Evolutionary conservation across 306 rosid genomes (phyloP).

Genomic region (Gastrolobium bilobum): DNA sequence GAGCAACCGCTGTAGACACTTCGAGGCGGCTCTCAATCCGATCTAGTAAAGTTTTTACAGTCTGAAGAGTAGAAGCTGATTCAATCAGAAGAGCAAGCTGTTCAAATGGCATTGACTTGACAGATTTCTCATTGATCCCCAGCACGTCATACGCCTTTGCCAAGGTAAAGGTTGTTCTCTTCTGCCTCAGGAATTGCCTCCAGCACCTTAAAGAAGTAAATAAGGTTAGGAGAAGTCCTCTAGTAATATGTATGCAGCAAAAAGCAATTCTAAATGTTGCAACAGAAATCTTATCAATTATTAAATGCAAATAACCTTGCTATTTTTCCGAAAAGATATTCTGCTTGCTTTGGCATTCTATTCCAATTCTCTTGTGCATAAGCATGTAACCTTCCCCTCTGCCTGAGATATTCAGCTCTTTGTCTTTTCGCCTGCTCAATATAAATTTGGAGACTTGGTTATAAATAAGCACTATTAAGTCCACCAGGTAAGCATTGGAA

Average conservation of each 20-base stretch:
- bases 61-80: conserved; percentile 78
- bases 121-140: conserved; percentile 73
- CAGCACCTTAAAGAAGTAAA: conserved; percentile 74
- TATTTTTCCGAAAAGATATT: conserved; percentile 74
- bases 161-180: conserved; percentile 79
- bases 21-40: conserved; percentile 83
- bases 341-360: conserved; percentile 77
- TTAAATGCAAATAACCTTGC: conserved; percentile 71
- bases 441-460: conserved; percentile 27
- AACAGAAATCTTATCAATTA: background rate
- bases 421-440: conserved; percentile 80
- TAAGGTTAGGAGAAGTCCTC: conserved; percentile 15
- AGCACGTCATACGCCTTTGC: conserved; percentile 72
- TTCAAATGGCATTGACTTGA: conserved; percentile 90
- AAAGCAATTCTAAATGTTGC: conserved; percentile 9
- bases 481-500: conserved; percentile 7
- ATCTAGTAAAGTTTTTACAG: conserved; percentile 81
- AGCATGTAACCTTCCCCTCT: conserved; percentile 70
- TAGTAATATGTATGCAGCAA: conserved; percentile 34
- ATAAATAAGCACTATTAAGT: conserved; percentile 30
- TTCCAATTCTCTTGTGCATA: conserved; percentile 59
- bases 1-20: conserved; percentile 64
- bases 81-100: conserved; percentile 86
- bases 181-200: conserved; percentile 71
- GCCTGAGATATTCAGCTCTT: conserved; percentile 91